Percentiles rank a stretch among this genome's conserved stretches.
Conservation (phyloP, 2,329 filamentous ascomycete species). For the Talaromyces verruculosus region DNA sequence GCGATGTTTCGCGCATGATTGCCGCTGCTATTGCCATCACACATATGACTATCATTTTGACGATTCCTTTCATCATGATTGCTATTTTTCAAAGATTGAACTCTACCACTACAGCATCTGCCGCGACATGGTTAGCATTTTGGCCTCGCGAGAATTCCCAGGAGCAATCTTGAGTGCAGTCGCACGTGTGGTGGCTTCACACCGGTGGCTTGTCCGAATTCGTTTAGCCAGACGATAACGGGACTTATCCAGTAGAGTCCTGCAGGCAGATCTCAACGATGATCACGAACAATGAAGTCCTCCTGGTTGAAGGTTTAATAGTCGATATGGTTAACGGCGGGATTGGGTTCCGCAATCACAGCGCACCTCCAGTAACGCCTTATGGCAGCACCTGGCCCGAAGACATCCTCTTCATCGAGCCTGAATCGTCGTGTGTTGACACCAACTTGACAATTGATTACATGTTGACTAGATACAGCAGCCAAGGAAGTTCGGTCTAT, state of each 20-base stretch:
- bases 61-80: not conserved
- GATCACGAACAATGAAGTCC: not conserved
- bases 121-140: not conserved
- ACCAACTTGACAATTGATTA: not conserved
- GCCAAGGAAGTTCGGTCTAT: not conserved
- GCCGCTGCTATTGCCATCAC: not conserved
- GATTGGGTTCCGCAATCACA: not conserved
- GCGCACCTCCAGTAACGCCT: not conserved
- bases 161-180: not conserved
- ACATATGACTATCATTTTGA: not conserved
- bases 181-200: not conserved
- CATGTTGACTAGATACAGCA: not conserved
- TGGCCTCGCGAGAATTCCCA: not conserved
- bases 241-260: not conserved
- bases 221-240: not conserved
- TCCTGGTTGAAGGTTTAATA: not conserved
- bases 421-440: not conserved
- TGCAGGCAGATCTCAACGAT: not conserved
- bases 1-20: not conserved
- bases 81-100: not conserved
- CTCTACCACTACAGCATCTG: not conserved
- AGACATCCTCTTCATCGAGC: not conserved
- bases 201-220: not conserved
- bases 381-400: not conserved
- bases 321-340: not conserved